Evolutionary conservation across 305 asterid genomes (phyloP).

Genomic region (Solanum hybrid): DNA sequence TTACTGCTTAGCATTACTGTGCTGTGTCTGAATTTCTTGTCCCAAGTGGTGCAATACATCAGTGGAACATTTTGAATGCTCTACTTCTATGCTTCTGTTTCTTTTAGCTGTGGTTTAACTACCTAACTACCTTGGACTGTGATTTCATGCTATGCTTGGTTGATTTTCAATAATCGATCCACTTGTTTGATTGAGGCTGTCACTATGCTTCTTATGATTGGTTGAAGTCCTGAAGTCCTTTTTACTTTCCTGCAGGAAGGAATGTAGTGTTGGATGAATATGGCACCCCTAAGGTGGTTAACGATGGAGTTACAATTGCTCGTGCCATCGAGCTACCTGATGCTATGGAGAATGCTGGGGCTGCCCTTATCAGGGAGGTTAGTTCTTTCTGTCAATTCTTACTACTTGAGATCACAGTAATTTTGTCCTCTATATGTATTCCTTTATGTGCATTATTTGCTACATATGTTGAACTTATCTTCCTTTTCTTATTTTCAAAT

Average conservation of each 20-base stretch:
- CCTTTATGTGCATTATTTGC: background rate
- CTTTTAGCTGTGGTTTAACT: background rate
- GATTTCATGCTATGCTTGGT: background rate
- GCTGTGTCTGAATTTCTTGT: background rate
- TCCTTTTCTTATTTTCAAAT: conserved; percentile 4
- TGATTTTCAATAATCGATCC: background rate
- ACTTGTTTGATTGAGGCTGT: background rate
- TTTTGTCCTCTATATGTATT: background rate
- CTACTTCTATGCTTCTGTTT: background rate
- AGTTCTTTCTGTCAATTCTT: background rate
- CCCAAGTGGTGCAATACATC: background rate
- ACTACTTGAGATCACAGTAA: background rate
- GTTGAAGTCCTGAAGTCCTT: background rate
- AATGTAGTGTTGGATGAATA: conserved; percentile 90
- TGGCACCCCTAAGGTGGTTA: conserved; percentile 88
- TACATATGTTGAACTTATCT: background rate
- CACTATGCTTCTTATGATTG: background rate
- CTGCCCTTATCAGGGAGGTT: conserved; percentile 94
- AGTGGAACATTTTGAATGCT: background rate
- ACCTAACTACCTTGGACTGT: background rate
- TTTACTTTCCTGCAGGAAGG: conserved; percentile 42
- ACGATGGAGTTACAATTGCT: conserved; percentile 94
- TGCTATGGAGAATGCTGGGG: conserved; percentile 98
- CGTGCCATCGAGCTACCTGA: conserved; percentile 87
- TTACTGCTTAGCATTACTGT: background rate